A percentile compares a stretch with the other conserved stretches of the same genome.
These are phyloP conservation scores for Porodaedalea pini DNA, from an alignment of 1,284 basidiomycete species.

Conservation along the genomic window DNA sequence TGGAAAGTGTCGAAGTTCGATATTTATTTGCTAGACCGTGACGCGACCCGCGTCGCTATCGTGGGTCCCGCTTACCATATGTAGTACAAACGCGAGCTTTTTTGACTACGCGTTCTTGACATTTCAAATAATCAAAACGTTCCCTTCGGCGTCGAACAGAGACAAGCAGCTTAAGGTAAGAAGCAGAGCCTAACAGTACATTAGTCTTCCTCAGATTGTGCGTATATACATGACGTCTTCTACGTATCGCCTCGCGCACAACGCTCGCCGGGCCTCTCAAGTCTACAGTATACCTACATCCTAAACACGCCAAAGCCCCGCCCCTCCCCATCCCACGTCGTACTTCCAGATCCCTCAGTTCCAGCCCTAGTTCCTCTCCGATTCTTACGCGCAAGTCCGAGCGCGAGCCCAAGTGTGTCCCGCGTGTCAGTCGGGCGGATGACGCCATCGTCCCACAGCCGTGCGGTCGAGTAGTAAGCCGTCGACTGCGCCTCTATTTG, in stretches of 20 bases:
- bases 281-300: conserved; percentile 49
- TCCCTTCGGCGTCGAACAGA: too few relatives aligned
- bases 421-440: conserved; percentile 90
- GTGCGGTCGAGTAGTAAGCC: conserved; percentile 82
- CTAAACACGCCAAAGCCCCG: conserved; percentile 87
- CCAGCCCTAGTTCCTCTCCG: conserved; percentile 26
- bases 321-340: conserved; percentile 70
- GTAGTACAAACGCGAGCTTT: not conserved
- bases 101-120: too few relatives aligned
- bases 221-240: too few relatives aligned
- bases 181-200: too few relatives aligned
- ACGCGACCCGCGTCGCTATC: not conserved
- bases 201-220: too few relatives aligned
- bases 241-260: too few relatives aligned
- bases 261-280: not conserved
- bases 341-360: conserved; percentile 29
- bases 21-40: not conserved
- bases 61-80: not conserved
- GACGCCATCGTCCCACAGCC: conserved; percentile 94
- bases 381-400: conserved; percentile 67
- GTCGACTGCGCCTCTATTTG: conserved; percentile 87
- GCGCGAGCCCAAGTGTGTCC: conserved; percentile 80
- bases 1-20: conserved; percentile 5
- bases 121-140: too few relatives aligned
- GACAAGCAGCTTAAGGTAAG: too few relatives aligned